Conservation (phyloP, 768 basidiomycete genomes). For the Strobilomyces confusus region DNA sequence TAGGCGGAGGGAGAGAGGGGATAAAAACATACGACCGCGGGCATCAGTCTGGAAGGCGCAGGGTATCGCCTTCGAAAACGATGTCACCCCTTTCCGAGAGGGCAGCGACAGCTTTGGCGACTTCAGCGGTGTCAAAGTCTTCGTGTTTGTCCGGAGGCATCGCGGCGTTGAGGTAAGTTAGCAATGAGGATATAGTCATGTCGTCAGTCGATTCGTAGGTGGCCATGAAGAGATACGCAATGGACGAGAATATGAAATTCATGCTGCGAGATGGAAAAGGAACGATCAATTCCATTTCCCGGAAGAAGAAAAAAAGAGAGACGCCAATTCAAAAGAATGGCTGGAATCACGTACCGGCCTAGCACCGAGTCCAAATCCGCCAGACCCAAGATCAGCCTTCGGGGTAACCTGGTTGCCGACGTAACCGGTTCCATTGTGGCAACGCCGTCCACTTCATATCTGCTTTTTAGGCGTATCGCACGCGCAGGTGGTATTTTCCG, state of each 20-base stretch:
- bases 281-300: conserved; percentile 6
- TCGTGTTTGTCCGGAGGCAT: conserved; percentile 77
- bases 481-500: conserved; percentile 26
- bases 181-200: conserved; percentile 61
- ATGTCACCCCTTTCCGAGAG: conserved; percentile 47
- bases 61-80: conserved; percentile 48
- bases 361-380: conserved; percentile 58
- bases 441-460: conserved; percentile 21
- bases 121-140: conserved; percentile 76
- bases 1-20: neutral
- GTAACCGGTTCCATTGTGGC: conserved; percentile 13
- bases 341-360: conserved; percentile 50
- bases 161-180: conserved; percentile 72
- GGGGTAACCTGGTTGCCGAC: conserved; percentile 21
- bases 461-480: conserved; percentile 26
- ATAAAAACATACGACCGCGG: neutral
- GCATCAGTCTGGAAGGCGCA: conserved; percentile 26
- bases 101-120: conserved; percentile 45
- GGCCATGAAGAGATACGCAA: conserved; percentile 60
- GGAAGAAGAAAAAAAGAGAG: conserved; percentile 2
- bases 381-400: conserved; percentile 32
- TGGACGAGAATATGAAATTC: conserved; percentile 57
- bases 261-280: conserved; percentile 35
- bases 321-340: neutral
- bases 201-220: conserved; percentile 67